phyloP scores from a whole-genome alignment of 2,329 filamentous ascomycete genomes.

The Colletotrichum falcatum region DNA sequence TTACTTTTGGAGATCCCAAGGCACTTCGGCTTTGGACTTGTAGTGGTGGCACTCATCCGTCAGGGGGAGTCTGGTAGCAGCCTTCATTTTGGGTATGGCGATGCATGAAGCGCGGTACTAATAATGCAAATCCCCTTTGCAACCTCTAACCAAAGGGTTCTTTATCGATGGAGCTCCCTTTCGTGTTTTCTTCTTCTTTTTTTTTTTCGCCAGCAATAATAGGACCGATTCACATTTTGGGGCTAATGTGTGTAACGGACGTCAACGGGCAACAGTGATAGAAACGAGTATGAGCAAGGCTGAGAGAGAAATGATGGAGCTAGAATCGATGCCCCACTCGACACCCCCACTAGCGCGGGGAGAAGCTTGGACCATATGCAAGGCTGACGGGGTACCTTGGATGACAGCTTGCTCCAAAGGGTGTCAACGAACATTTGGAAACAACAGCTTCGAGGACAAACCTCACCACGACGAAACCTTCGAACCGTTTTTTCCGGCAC shows the following conservation, averaged over 20 bases:
- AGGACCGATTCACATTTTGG: constrained; percentile 14
- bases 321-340: constrained; percentile 12
- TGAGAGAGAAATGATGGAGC: constrained; percentile 15
- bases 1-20: constrained; percentile 87
- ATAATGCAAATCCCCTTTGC: neutral
- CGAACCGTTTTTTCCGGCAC: fast-evolving
- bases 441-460: neutral
- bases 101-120: constrained; percentile 30
- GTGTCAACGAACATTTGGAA: constrained; percentile 3
- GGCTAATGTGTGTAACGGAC: neutral
- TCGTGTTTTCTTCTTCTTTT: neutral
- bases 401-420: constrained; percentile 43
- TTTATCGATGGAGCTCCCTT: neutral
- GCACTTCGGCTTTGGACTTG: constrained; percentile 75
- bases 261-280: constrained; percentile 14
- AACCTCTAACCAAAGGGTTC: neutral
- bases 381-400: constrained; percentile 40
- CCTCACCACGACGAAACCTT: neutral
- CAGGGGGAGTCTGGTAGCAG: constrained; percentile 61
- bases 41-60: constrained; percentile 82
- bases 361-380: constrained; percentile 44
- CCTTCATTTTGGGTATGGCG: constrained; percentile 50
- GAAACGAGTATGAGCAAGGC: constrained; percentile 43
- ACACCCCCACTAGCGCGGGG: constrained; percentile 9
- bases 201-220: neutral